Evolutionary conservation across 2,329 filamentous ascomycete genomes (phyloP).

Genomic region (Corniculantispora saksenae): DNA sequence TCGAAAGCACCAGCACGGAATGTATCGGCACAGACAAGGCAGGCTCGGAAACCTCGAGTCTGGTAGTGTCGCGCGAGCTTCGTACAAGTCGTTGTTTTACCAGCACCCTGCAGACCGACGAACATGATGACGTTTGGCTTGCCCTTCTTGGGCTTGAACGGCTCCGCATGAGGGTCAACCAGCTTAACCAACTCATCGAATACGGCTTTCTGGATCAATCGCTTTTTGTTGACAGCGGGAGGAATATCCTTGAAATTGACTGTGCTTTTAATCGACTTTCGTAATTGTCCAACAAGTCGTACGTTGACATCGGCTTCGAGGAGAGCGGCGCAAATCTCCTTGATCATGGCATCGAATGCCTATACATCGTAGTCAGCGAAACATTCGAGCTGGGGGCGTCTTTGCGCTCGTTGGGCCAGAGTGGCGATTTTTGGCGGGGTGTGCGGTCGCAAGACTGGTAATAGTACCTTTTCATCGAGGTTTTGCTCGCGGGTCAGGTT

Average conservation of each 20-base stretch:
- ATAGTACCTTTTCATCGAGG: constrained; percentile 85
- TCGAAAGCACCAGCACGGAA: constrained; percentile 98
- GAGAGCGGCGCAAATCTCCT: constrained; percentile 94
- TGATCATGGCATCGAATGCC: constrained; percentile 97
- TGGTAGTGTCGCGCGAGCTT: constrained; percentile 96
- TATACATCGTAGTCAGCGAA: constrained; percentile 35
- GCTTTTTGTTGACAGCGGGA: constrained; percentile 94
- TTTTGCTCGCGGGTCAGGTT: constrained; percentile 91
- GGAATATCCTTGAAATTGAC: constrained; percentile 96
- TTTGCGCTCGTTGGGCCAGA: neutral
- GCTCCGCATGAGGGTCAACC: constrained; percentile 91
- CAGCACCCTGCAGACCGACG: constrained; percentile 93
- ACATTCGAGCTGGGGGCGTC: neutral
- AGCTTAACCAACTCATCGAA: constrained; percentile 96
- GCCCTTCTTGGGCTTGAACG: constrained; percentile 96
- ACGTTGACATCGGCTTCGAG: constrained; percentile 98
- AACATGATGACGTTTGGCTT: constrained; percentile 99
- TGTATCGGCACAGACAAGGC: constrained; percentile 94
- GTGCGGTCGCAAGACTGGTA: neutral
- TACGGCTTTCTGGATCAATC: constrained; percentile 94
- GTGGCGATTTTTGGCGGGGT: constrained; percentile 17
- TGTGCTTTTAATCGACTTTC: constrained; percentile 84
- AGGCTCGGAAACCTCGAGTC: constrained; percentile 87
- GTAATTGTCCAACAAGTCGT: constrained; percentile 83
- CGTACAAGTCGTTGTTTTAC: constrained; percentile 97